Base-by-base conservation (phyloP, 2,329 filamentous ascomycete species). In the Pseudogymnoascus sp. region DNA sequence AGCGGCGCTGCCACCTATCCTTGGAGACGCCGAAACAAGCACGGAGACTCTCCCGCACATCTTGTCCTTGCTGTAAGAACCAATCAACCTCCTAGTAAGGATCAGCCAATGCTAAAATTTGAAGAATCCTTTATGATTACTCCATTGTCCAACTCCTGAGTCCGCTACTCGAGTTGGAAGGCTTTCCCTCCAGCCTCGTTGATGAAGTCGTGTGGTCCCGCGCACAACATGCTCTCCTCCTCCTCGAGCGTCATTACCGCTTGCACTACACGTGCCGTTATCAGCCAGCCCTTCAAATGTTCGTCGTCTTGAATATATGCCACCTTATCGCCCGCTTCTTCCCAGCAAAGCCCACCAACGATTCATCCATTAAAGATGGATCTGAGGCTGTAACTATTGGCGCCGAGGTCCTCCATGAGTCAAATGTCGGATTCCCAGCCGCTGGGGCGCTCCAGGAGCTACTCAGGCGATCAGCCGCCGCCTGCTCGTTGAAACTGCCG, bases 261-360 rank as follows among this genome's bases (percentile, higher is more conserved):
- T 63, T 63, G 5, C 65, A 68, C 10, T 74, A 72, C 62, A 68
- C 68, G 1, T 71, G 69, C 61, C 68, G 68, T 21, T 74, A 73
- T 62, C 72, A 74, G 44, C 69, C 71, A 2, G 70, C 72, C 1
- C 62, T 74, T 15, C 74, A 75, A 60, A 71, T 74, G 65, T 73
- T 75, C 64, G 66, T 68, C 21, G 17, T 72, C 31, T 66, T 75
- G 3, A 71, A 75, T 50, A 62, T 75, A 21, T 68, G 67, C 10
- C 72, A 75, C 59, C 60, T 69, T 7, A 59, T 74, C 26, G 64
- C 69, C n/a, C 69, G 71, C 21, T 72, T 69, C 60, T 74, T 69
- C 21, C 70, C 72, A 10, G 65, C 64, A 7, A 44, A 38, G 15
- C 37, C 37, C n/a, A 67, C 64, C 7, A 42, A 66, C 10, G 67